Percentiles rank a stretch among this genome's conserved stretches.
Conservation (phyloP, 306 rosid species). For the Cucurbita moschata region DNA sequence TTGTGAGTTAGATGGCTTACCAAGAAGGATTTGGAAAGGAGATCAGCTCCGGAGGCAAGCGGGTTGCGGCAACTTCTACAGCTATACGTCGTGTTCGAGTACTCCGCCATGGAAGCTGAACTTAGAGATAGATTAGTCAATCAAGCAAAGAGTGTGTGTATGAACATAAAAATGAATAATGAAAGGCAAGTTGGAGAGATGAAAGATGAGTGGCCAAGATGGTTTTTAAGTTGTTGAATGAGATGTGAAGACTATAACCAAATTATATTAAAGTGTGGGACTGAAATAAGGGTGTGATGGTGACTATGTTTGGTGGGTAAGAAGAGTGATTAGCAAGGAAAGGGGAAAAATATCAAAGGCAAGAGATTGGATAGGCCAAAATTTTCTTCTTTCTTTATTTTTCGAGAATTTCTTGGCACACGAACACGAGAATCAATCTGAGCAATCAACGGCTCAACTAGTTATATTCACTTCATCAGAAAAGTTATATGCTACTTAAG, state of each 20-base stretch:
- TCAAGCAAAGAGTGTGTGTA: neutral
- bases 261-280: neutral
- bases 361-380: neutral
- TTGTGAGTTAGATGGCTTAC: neutral
- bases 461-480: no score
- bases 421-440: no score
- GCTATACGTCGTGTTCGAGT: neutral
- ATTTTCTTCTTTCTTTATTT: neutral
- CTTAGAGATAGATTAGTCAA: neutral
- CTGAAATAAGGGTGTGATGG: neutral
- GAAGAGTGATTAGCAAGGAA: neutral
- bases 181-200: neutral
- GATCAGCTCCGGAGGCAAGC: slow-evolving; percentile 16
- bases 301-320: neutral
- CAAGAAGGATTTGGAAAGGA: slow-evolving; percentile 18
- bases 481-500: no score
- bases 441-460: no score
- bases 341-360: neutral
- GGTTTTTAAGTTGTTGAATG: neutral
- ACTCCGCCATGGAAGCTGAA: neutral
- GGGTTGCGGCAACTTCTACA: slow-evolving; percentile 27
- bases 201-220: neutral
- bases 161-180: neutral
- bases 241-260: neutral
- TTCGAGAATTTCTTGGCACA: neutral